Conservation (phyloP, 257 asterid genomes). For the Solanum lycopersicoides region DNA sequence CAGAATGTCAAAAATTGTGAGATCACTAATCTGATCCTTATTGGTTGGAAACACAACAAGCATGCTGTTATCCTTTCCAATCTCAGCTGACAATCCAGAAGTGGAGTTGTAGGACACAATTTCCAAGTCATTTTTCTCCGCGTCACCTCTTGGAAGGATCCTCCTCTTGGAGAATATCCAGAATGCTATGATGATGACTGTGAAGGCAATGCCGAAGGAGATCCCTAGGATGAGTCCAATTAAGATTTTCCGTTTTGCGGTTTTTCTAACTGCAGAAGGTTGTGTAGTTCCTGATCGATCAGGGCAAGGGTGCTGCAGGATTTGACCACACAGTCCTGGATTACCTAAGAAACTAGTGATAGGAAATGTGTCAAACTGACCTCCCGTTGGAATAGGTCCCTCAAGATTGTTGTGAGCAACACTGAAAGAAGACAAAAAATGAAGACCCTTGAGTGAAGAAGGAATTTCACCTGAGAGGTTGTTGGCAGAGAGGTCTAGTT, state of each 20-base stretch:
- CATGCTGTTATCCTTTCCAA: conserved; percentile 51
- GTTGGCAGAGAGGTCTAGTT: conserved; percentile 67
- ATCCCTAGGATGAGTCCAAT: conserved; percentile 55
- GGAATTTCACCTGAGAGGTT: conserved; percentile 74
- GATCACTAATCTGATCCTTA: conserved; percentile 45
- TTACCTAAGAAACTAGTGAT: conserved; percentile 65
- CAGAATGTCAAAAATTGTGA: conserved; percentile 61
- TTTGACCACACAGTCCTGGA: conserved; percentile 58
- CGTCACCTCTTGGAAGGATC: conserved; percentile 35
- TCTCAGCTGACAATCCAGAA: conserved; percentile 55
- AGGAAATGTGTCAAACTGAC: conserved; percentile 87
- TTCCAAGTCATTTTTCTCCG: conserved; percentile 44
- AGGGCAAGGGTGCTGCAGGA: conserved; percentile 40
- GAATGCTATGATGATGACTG: conserved; percentile 44
- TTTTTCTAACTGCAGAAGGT: conserved; percentile 18
- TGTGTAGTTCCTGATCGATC: conserved; percentile 12
- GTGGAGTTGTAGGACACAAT: conserved; percentile 51
- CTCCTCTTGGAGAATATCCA: conserved; percentile 64
- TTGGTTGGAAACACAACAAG: conserved; percentile 68
- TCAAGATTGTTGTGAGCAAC: conserved; percentile 75
- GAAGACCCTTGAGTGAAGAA: conserved; percentile 56
- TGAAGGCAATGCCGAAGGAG: conserved; percentile 49
- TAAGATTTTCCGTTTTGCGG: conserved; percentile 50
- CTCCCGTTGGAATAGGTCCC: conserved; percentile 80
- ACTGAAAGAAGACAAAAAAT: conserved; percentile 74